A percentile compares a stretch with the other conserved stretches of the same genome.
phyloP scores from a whole-genome alignment of 257 asterid species.

The Linaria vulgaris region DNA sequence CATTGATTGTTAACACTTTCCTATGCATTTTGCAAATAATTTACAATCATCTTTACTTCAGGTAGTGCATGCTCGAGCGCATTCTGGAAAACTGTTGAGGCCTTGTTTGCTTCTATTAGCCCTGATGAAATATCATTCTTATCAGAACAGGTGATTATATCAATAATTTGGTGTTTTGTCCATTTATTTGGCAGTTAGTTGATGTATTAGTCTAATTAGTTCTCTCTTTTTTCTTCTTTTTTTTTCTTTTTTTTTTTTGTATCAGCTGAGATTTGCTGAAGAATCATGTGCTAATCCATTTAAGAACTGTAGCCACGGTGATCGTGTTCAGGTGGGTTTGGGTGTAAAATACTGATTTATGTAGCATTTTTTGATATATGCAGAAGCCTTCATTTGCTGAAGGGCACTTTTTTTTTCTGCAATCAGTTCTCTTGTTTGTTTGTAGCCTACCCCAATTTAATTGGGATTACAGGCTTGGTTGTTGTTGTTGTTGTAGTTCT shows the following conservation, averaged over 20 bases:
- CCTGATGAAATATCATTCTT: conserved; percentile 62
- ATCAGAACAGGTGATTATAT: conserved; percentile 57
- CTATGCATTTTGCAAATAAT: conserved; percentile 14
- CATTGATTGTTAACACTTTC: conserved; percentile 1
- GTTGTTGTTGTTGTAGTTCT: too few species aligned
- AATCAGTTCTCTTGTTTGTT: too few species aligned
- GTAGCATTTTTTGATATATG: too few species aligned
- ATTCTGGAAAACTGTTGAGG: conserved; percentile 82
- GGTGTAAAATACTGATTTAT: too few species aligned
- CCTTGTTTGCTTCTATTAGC: conserved; percentile 61
- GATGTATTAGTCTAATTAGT: background rate
- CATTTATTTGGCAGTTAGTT: background rate
- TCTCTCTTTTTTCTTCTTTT: conserved; percentile 14
- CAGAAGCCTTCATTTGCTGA: too few species aligned
- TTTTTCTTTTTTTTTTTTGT: conserved; percentile 12
- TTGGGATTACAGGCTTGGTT: too few species aligned
- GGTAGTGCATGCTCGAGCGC: conserved; percentile 74
- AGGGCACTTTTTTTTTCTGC: too few species aligned
- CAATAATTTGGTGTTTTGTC: conserved; percentile 15
- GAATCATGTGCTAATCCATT: conserved; percentile 46
- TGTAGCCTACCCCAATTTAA: too few species aligned
- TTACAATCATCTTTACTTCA: conserved; percentile 30
- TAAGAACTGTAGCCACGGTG: conserved; percentile 38
- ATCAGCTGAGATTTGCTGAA: conserved; percentile 67
- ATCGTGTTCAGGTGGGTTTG: conserved; percentile 38